Base-by-base conservation (phyloP, 805 yeast genomes). In the Huiozyma sinensis region DNA sequence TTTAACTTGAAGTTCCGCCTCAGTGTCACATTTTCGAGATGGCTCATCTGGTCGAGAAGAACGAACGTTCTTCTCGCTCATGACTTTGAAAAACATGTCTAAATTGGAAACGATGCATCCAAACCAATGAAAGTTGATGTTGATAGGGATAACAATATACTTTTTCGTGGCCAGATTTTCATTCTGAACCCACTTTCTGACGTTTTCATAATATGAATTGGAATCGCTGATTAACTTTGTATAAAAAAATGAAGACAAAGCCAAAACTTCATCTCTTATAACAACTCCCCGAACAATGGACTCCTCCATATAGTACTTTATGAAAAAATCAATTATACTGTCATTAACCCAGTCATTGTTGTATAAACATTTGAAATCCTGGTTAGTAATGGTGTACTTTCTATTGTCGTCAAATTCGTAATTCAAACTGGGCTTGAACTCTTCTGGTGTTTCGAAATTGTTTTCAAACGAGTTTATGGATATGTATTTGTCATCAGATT, bases 321-420 rank as follows among this genome's bases (percentile, higher is more conserved):
- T 69, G 55, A 85, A 88, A 58, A 90, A 90, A 60, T 87, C 95
- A 44, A 92, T 81, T 41, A 92, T 68, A 0, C 83, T 75, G 56
- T 92, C 98, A 64, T 92, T 90, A 40, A 92, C 76, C 89, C 95
- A 90, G 49, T 83, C 85, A 39, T 80, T 79, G 46, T 82, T 81
- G 55, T 80, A 79, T 7, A 90, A 69, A 38, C 96, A 83, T 48
- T 76, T 76, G 60, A 83, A 86, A 57, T 92, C 98, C 34, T 75
- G 70, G 47, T 76, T 73, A 1, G 79, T 70, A 7, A 90, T 73
- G 5, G 73, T 71, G 50, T 83, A 72, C 1, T 65, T 60, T 36
- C 76, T 71, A 5, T 72, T 73, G 51, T 79, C 81, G 28, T 64
- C 58, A 53, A 87, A 79, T 12, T 63, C 64, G 50, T 75, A 71